These are phyloP conservation scores for Nevesoporus exiguus DNA, from an alignment of 768 basidiomycete genomes.

Conservation along the genomic window DNA sequence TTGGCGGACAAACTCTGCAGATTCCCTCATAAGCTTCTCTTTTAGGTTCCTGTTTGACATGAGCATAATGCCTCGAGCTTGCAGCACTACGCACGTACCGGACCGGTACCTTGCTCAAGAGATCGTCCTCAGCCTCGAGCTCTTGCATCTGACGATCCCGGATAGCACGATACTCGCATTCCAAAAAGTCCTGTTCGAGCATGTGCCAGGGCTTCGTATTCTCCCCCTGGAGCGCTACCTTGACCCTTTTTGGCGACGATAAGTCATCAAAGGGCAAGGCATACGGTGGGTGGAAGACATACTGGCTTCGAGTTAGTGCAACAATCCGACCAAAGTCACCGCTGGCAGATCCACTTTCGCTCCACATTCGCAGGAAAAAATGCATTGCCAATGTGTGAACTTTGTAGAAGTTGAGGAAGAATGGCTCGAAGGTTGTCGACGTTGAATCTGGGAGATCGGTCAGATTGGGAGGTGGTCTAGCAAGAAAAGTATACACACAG, in stretches of 20 bases:
- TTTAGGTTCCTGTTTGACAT: slow-evolving; percentile 64
- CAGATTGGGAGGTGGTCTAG: not conserved
- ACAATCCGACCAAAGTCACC: slow-evolving; percentile 78
- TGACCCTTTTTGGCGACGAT: slow-evolving; percentile 48
- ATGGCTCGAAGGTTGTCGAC: slow-evolving; percentile 78
- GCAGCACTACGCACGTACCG: slow-evolving; percentile 47
- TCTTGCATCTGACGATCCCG: slow-evolving; percentile 89
- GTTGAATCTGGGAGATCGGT: slow-evolving; percentile 53
- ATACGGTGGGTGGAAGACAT: slow-evolving; percentile 31
- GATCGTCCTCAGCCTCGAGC: slow-evolving; percentile 82
- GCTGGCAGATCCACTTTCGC: slow-evolving; percentile 73
- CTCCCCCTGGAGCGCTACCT: slow-evolving; percentile 71
- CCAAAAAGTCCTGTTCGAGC: slow-evolving; percentile 77
- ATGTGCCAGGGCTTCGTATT: slow-evolving; percentile 77
- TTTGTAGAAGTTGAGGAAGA: slow-evolving; percentile 80
- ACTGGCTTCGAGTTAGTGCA: slow-evolving; percentile 83
- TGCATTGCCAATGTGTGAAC: slow-evolving; percentile 78
- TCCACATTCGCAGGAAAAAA: slow-evolving; percentile 94
- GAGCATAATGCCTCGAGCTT: not conserved
- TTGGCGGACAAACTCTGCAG: slow-evolving; percentile 83
- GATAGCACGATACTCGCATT: slow-evolving; percentile 81
- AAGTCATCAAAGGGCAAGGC: slow-evolving; percentile 5
- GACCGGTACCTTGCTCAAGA: slow-evolving; percentile 81
- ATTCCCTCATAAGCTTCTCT: slow-evolving; percentile 84
- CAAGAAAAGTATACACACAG: slow-evolving; percentile 46